Conservation (phyloP, 2,329 filamentous ascomycete species). For the Cordyceps tenuipes region DNA sequence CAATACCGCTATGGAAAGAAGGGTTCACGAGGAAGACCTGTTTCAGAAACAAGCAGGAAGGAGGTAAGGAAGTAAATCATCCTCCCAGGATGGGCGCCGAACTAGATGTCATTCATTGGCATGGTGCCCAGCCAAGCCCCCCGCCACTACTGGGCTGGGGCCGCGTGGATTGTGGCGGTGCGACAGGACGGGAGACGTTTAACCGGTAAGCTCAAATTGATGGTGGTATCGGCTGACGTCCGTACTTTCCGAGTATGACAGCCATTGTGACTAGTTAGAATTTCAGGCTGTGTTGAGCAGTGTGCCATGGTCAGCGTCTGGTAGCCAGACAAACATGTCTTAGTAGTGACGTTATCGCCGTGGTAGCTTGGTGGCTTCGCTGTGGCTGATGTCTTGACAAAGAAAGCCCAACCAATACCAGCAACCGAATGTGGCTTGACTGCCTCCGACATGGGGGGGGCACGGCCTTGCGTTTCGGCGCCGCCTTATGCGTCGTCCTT, state of each 20-base stretch:
- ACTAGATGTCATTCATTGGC: background rate
- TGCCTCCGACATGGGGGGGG: background rate
- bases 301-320: too few relatives aligned
- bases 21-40: background rate
- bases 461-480: background rate
- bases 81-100: background rate
- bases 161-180: slow-evolving; percentile 21
- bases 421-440: background rate
- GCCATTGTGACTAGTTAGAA: too few relatives aligned
- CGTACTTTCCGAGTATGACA: too few relatives aligned
- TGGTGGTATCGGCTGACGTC: too few relatives aligned
- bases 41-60: background rate
- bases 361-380: background rate
- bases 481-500: background rate
- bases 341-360: background rate
- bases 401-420: background rate
- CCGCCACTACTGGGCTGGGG: slow-evolving; percentile 4
- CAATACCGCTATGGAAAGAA: background rate
- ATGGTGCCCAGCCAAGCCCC: background rate
- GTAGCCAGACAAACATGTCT: background rate
- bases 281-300: too few relatives aligned
- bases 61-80: background rate
- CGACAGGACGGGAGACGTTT: slow-evolving; percentile 1
- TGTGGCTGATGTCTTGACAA: background rate
- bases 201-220: too few relatives aligned